Percentiles rank a stretch among this genome's conserved stretches.
phyloP scores from a whole-genome alignment of 2,329 filamentous ascomycete species.

The Calonectria naviculata region DNA sequence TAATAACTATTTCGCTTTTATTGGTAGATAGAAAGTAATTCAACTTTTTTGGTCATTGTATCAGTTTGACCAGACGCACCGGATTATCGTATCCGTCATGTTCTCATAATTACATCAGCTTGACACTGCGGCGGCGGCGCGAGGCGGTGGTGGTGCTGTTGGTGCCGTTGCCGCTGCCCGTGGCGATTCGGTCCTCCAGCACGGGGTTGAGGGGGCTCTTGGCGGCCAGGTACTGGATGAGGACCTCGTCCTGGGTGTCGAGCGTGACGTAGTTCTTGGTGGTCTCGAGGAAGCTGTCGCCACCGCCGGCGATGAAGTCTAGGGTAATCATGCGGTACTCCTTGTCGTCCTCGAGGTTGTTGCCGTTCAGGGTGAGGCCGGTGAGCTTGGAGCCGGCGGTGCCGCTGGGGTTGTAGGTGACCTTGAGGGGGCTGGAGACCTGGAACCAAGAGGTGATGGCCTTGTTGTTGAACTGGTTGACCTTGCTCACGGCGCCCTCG shows the following conservation, averaged over 20 bases:
- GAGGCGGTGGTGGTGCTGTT: slow-evolving; percentile 20
- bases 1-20: background rate
- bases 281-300: slow-evolving; percentile 69
- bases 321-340: slow-evolving; percentile 70
- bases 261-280: slow-evolving; percentile 55
- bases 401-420: slow-evolving; percentile 67
- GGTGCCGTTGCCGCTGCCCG: background rate
- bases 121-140: slow-evolving; percentile 8
- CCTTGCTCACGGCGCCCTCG: slow-evolving; percentile 66
- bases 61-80: background rate
- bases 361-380: slow-evolving; percentile 60
- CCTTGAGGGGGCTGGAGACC: slow-evolving; percentile 65
- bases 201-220: slow-evolving; percentile 61
- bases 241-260: slow-evolving; percentile 65
- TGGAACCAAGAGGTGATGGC: slow-evolving; percentile 70
- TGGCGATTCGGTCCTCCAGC: slow-evolving; percentile 55
- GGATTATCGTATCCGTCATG: background rate
- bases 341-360: slow-evolving; percentile 55
- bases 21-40: background rate
- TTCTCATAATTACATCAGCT: background rate
- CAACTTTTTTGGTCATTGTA: background rate
- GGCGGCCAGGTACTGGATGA: slow-evolving; percentile 60
- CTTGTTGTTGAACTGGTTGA: slow-evolving; percentile 65
- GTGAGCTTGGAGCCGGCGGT: slow-evolving; percentile 62
- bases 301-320: slow-evolving; percentile 71